Conservation (phyloP, 1,284 basidiomycete genomes). For the Leccinum brunneo-olivaceum region DNA sequence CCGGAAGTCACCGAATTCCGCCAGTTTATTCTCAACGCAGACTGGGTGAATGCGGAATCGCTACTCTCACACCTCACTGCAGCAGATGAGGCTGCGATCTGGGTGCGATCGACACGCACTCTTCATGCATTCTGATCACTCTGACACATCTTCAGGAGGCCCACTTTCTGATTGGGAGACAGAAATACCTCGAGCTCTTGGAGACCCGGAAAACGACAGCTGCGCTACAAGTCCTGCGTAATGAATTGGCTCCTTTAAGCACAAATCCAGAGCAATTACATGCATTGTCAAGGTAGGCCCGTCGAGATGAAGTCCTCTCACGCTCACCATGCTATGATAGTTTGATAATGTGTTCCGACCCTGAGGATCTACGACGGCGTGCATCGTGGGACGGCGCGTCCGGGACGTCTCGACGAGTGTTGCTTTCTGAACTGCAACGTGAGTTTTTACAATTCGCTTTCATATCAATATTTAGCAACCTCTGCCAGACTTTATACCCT, state of each 20-base stretch:
- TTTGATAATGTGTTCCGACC: conserved; percentile 83
- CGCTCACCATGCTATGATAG: conserved; percentile 36
- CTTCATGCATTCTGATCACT: conserved; percentile 10
- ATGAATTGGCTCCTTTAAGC: conserved; percentile 78
- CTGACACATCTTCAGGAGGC: conserved; percentile 52
- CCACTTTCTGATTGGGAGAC: conserved; percentile 83
- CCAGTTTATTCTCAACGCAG: conserved; percentile 73
- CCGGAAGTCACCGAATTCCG: conserved; percentile 78
- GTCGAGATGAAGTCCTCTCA: background rate
- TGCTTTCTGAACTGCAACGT: conserved; percentile 85
- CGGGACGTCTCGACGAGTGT: conserved; percentile 68
- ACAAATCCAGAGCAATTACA: conserved; percentile 76
- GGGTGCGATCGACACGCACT: conserved; percentile 40
- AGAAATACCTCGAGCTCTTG: conserved; percentile 95
- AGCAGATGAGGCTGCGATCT: conserved; percentile 55
- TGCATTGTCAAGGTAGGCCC: conserved; percentile 73
- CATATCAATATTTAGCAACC: background rate
- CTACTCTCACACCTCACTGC: conserved; percentile 67
- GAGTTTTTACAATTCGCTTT: conserved; percentile 22
- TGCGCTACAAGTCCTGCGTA: conserved; percentile 81
- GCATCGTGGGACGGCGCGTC: conserved; percentile 88
- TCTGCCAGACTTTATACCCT: conserved; percentile 73
- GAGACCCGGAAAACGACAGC: conserved; percentile 77
- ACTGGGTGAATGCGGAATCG: conserved; percentile 78
- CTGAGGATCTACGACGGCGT: conserved; percentile 75